Base-by-base conservation (phyloP, 352 stramenopile genomes). In the Pythium periplocum region DNA sequence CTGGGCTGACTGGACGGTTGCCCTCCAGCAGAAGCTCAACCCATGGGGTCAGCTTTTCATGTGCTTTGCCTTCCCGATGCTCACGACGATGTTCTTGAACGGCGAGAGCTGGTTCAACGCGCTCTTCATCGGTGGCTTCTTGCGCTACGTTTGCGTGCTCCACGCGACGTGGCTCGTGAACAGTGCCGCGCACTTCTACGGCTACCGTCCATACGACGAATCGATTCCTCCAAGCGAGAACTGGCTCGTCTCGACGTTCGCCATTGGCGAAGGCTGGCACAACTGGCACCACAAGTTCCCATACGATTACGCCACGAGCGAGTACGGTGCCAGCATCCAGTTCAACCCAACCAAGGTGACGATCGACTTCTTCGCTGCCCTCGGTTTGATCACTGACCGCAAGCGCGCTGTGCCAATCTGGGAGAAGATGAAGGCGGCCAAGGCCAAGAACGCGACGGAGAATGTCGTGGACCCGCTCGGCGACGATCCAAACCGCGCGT, bases 201-300 rank as follows among this genome's bases (percentile, higher is more conserved):
- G 97, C 57, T 96, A 98, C 70, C 94, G 98, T 62, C 92, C 94
- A 2, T 99, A 99, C 71, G 96, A 99, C 71, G 78, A 97, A 46
- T 55, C 86, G 42, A 97, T 90, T 8, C 96, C 96, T 55, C 97
- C 96, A 7, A 49, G 11, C 6, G 59, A 99, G 73, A 99, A 99
- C 76, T 96, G 93, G 46, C 91, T 98, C 58, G 96, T 99, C 9
- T 97, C 93, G 6, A 73, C 98, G 49, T 93, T 93, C 50, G 90
- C 96, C 39, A 89, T 99, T 17, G 97, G 97, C 35, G 96, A 99
- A 69, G 96, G 95, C 69, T 99, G 95, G 95, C 96, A 99, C 82
- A 99, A 98, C 83, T 99, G 96, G 96, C 97, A 99, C 75, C 97
- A 99, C 91, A 98, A 99, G 75, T 99, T 99, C 71, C 97, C 97